Evolutionary conservation across 148 eudicot genomes (phyloP).

Genomic region (Vaccinium corymbosum): DNA sequence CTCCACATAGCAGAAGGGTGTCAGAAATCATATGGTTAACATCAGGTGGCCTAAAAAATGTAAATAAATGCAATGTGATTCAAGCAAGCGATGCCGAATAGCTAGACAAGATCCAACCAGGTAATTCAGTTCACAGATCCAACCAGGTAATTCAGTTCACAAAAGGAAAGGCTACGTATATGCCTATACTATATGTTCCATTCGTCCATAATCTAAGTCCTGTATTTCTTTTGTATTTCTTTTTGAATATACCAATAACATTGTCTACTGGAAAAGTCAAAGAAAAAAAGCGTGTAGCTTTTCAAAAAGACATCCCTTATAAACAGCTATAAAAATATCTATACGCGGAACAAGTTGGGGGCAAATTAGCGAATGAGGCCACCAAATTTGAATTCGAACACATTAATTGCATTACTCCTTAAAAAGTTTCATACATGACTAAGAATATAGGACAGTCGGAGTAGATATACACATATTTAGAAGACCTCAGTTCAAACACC

Average conservation of each 20-base stretch:
- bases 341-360: not conserved
- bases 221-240: not conserved
- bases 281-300: not conserved
- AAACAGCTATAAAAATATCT: not conserved
- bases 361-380: not conserved
- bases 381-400: not conserved
- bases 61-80: not conserved
- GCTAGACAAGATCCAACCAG: not conserved
- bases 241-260: not conserved
- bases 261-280: not conserved
- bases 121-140: not conserved
- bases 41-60: not conserved
- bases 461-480: not conserved
- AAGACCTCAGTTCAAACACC: not conserved
- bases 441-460: not conserved
- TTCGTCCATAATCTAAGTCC: not conserved
- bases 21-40: not conserved
- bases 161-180: not conserved
- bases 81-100: not conserved
- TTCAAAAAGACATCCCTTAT: not conserved
- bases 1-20: not conserved
- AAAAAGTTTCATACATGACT: not conserved
- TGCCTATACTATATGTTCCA: not conserved
- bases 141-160: not conserved
- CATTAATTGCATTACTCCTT: not conserved